phyloP scores from a whole-genome alignment of 139 green algal species.

The Dunaliella sp. region DNA sequence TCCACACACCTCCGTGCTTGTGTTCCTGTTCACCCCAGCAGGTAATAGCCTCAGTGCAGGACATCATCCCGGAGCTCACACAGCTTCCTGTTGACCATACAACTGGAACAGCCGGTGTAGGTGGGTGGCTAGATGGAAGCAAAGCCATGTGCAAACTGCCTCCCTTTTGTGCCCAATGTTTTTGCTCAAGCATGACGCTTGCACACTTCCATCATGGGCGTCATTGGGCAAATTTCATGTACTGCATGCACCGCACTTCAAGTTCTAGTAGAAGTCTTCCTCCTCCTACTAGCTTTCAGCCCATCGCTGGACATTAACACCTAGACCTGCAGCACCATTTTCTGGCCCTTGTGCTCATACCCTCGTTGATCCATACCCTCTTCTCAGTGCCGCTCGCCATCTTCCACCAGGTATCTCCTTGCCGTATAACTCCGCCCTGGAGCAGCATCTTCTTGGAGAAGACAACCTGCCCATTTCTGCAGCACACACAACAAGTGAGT shows the following conservation, averaged over 20 bases:
- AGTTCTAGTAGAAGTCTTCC: no score
- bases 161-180: background rate
- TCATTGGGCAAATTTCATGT: no score
- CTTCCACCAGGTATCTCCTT: background rate
- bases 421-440: background rate
- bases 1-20: background rate
- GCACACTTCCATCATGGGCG: no score
- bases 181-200: no score
- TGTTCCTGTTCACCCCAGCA: background rate
- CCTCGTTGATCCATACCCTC: no score
- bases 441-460: background rate
- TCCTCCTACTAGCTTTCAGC: background rate
- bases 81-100: background rate
- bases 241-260: no score
- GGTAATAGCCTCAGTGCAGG: background rate
- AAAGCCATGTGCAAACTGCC: background rate
- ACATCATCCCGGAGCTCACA: background rate
- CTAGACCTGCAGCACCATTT: background rate
- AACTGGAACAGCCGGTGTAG: background rate
- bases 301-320: background rate
- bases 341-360: background rate
- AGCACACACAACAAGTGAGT: background rate
- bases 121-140: background rate
- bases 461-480: background rate
- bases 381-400: no score